Conservation (phyloP, 2,329 filamentous ascomycete genomes). For the Aspergillus eucalypticola region DNA sequence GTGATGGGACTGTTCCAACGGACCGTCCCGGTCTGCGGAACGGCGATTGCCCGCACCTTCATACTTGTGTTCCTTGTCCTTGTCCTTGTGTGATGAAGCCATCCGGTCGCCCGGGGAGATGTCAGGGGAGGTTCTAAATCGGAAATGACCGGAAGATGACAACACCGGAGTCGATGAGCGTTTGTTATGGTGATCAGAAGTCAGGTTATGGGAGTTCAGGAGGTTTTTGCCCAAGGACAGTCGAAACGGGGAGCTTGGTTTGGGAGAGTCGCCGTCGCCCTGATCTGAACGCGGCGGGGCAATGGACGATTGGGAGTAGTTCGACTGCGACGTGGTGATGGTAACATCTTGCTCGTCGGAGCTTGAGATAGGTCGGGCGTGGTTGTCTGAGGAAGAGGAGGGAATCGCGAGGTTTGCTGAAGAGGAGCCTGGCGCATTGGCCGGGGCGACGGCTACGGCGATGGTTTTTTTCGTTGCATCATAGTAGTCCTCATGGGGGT, state of each 20-base stretch:
- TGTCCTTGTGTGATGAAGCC: conserved; percentile 25
- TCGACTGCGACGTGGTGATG: conserved; percentile 26
- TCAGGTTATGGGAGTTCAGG: conserved; percentile 23
- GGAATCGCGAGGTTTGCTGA: conserved; percentile 31
- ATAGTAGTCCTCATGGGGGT: conserved; percentile 24
- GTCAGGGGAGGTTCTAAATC: conserved; percentile 33
- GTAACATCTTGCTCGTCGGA: conserved; percentile 30
- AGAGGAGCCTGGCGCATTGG: conserved; percentile 31
- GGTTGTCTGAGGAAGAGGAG: conserved; percentile 28
- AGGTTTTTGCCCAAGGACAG: conserved; percentile 37
- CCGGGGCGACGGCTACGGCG: conserved; percentile 17
- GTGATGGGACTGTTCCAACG: conserved; percentile 31
- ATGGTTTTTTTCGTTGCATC: conserved; percentile 28
- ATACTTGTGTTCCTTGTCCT: conserved; percentile 25
- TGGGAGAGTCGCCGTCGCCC: conserved; percentile 31
- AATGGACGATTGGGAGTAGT: conserved; percentile 30
- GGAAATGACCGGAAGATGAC: conserved; percentile 26
- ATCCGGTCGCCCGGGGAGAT: conserved; percentile 26
- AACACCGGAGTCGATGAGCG: conserved; percentile 29
- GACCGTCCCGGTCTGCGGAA: conserved; percentile 29
- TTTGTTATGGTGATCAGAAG: conserved; percentile 29
- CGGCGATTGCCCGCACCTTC: conserved; percentile 28
- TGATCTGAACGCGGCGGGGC: conserved; percentile 24
- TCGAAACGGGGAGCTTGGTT: conserved; percentile 39
- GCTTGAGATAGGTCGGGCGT: conserved; percentile 33